These are phyloP conservation scores for Dactylis glomerata DNA, from an alignment of 176 grass and related monocot species.

Conservation along the genomic window DNA sequence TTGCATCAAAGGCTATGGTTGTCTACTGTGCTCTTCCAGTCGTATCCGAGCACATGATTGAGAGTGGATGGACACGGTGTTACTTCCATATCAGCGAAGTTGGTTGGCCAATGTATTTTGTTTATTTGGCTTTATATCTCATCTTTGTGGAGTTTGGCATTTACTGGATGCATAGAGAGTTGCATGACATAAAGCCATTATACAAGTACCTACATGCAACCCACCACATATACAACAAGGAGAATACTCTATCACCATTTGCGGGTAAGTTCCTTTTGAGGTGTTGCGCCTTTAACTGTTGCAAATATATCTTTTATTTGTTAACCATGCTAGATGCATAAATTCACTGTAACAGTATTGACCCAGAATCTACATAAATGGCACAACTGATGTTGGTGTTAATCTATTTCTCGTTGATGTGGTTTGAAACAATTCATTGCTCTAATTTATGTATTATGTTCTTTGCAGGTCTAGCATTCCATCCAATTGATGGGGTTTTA, in stretches of 20 bases:
- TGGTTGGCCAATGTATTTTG: slow-evolving; percentile 58
- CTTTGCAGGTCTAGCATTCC: slow-evolving; percentile 77
- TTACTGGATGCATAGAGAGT: slow-evolving; percentile 99
- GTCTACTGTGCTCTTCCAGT: slow-evolving; percentile 77
- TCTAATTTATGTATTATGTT: background rate
- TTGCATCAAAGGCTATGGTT: slow-evolving; percentile 84
- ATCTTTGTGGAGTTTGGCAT: slow-evolving; percentile 82
- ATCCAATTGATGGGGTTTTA: slow-evolving; percentile 94
- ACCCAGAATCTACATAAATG: background rate
- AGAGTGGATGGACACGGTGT: slow-evolving; percentile 88
- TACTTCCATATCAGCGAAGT: slow-evolving; percentile 61
- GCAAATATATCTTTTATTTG: background rate
- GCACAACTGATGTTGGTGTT: background rate
- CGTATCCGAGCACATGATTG: slow-evolving; percentile 81
- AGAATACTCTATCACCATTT: slow-evolving; percentile 94
- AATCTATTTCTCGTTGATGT: background rate
- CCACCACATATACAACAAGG: slow-evolving; percentile 99
- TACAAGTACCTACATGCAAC: slow-evolving; percentile 91
- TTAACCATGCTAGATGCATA: background rate
- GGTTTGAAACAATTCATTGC: background rate
- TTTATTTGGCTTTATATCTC: slow-evolving; percentile 63
- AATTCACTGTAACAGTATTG: background rate
- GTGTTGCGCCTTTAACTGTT: background rate
- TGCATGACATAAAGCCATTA: slow-evolving; percentile 97
- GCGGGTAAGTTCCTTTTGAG: slow-evolving; percentile 51